Percentiles rank a stretch among this genome's conserved stretches.
These are phyloP conservation scores for Sphagnum fallax DNA, from an alignment of 228 moss, liverwort and hornwort species.

Conservation along the genomic window DNA sequence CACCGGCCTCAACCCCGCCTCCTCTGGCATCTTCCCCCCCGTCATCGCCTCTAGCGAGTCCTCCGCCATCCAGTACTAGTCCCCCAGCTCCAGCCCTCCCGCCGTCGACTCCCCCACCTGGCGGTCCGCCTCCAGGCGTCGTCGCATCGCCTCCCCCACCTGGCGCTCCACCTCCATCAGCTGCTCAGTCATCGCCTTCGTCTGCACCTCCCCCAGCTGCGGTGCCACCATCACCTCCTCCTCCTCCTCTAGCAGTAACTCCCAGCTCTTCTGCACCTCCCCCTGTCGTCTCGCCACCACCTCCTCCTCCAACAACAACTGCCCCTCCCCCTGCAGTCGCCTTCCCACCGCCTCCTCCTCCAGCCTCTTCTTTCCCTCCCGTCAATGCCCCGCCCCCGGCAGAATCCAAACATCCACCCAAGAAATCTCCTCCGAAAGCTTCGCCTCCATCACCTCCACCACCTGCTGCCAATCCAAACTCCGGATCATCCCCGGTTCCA, in stretches of 20 bases:
- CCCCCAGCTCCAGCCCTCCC: too few relatives aligned
- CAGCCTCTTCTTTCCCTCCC: background rate
- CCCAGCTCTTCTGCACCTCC: conserved; percentile 1
- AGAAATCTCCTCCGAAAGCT: too few relatives aligned
- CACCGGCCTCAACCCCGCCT: background rate
- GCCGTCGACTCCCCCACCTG: conserved; percentile 3
- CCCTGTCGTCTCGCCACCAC: background rate
- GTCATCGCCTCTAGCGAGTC: too few relatives aligned
- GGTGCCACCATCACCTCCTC: conserved; percentile 1
- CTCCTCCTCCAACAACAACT: conserved; percentile 1
- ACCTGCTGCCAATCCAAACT: background rate
- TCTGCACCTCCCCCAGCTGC: conserved; percentile 11
- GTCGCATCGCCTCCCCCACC: background rate
- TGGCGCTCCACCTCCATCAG: conserved; percentile 2
- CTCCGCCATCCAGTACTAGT: too few relatives aligned
- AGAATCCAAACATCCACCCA: background rate
- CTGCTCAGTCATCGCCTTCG: conserved; percentile 2
- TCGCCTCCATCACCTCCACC: background rate
- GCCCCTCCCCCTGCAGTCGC: background rate
- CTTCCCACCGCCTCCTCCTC: conserved; percentile 2
- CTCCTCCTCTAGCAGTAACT: background rate
- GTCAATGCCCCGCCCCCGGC: conserved; percentile 5
- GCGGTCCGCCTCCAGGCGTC: too few relatives aligned
- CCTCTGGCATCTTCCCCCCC: background rate
- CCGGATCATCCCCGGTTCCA: background rate